Evolutionary conservation across 148 eudicot species (phyloP).

Genomic region (Rhododendron henanense): DNA sequence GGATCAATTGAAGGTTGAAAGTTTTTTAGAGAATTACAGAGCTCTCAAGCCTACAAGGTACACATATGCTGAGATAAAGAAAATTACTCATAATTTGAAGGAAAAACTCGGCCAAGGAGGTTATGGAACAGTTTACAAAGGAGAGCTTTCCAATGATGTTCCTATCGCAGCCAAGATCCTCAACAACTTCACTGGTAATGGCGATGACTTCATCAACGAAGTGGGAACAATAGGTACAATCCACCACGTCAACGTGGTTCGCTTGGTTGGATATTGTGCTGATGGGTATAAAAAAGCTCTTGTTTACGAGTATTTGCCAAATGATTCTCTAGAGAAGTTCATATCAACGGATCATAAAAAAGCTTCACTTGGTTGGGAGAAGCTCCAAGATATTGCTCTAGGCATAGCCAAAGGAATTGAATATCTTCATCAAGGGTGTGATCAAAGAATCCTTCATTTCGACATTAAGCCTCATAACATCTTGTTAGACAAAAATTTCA

Average conservation of each 20-base stretch:
- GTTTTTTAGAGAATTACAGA: constrained; percentile 21
- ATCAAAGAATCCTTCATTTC: too few species aligned
- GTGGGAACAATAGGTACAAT: not conserved
- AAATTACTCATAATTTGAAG: constrained; percentile 3
- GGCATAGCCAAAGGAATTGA: constrained; percentile 28
- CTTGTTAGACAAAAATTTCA: too few species aligned
- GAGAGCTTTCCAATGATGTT: constrained; percentile 24
- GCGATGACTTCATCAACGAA: constrained; percentile 25
- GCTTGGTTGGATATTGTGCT: constrained; percentile 8
- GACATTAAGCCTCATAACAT: too few species aligned
- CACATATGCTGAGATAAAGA: constrained; percentile 20
- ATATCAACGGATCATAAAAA: not conserved
- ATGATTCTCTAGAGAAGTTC: constrained; percentile 23
- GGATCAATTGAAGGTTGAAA: constrained; percentile 5
- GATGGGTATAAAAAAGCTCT: constrained; percentile 21
- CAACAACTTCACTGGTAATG: constrained; percentile 16
- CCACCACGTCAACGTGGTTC: constrained; percentile 17
- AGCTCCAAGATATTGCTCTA: constrained; percentile 18
- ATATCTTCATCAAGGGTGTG: constrained; percentile 20
- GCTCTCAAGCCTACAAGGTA: constrained; percentile 22
- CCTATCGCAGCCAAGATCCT: constrained; percentile 28
- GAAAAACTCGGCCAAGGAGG: constrained; percentile 22
- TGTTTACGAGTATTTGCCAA: constrained; percentile 21
- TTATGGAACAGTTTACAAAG: constrained; percentile 25
- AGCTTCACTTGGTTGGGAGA: constrained; percentile 24